Evolutionary conservation across 2,329 filamentous ascomycete species (phyloP).

Genomic region (Bipolaris cookei): DNA sequence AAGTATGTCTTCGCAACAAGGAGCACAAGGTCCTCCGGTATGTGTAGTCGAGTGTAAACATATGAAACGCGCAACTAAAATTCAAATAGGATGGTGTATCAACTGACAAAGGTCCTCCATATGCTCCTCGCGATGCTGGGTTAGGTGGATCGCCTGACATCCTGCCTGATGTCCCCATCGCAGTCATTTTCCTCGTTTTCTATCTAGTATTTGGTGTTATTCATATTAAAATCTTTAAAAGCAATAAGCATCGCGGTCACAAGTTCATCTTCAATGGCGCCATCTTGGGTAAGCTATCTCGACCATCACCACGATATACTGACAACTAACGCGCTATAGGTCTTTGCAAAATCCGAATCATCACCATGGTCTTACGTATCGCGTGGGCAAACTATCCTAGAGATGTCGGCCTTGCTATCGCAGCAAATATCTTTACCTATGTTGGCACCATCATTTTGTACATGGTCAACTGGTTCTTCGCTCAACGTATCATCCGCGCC

Average conservation of each 20-base stretch:
- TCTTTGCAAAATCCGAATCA: slow-evolving; percentile 53
- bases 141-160: slow-evolving; percentile 39
- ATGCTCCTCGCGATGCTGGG: slow-evolving; percentile 34
- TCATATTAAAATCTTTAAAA: slow-evolving; percentile 52
- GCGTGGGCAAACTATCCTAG: slow-evolving; percentile 42
- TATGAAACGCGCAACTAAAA: slow-evolving; percentile 4
- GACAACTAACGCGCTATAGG: slow-evolving; percentile 34
- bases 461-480: slow-evolving; percentile 77
- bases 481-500: slow-evolving; percentile 76
- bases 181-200: slow-evolving; percentile 50
- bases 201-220: slow-evolving; percentile 50
- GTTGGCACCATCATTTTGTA: slow-evolving; percentile 80
- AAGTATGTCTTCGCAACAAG: slow-evolving; percentile 21
- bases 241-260: slow-evolving; percentile 49
- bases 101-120: slow-evolving; percentile 32
- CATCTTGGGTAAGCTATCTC: slow-evolving; percentile 47
- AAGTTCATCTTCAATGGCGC: slow-evolving; percentile 54
- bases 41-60: slow-evolving; percentile 4
- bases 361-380: slow-evolving; percentile 53
- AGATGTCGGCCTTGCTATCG: slow-evolving; percentile 60
- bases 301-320: neutral
- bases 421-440: slow-evolving; percentile 72
- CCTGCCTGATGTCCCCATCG: slow-evolving; percentile 51
- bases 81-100: slow-evolving; percentile 17
- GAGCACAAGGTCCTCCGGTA: slow-evolving; percentile 14